Conservation (phyloP, 441 rosid species). For the Geranium incanum region DNA sequence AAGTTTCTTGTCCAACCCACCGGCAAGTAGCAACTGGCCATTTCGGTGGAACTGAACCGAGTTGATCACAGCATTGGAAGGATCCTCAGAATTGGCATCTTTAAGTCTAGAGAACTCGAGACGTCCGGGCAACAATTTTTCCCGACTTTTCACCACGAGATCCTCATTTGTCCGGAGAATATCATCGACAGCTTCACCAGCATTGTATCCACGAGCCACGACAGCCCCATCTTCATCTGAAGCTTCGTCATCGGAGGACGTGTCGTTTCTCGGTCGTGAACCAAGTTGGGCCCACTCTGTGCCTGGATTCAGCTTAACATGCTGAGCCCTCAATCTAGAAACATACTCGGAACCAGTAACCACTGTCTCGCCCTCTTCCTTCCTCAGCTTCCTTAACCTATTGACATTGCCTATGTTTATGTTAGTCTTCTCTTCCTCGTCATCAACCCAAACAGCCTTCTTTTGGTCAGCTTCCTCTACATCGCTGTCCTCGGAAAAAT, state of each 20-base stretch:
- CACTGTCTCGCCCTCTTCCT: slow-evolving; percentile 60
- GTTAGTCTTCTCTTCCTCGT: slow-evolving; percentile 55
- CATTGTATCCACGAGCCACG: slow-evolving; percentile 28
- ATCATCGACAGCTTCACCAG: slow-evolving; percentile 39
- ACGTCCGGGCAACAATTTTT: slow-evolving; percentile 53
- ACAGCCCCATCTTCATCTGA: slow-evolving; percentile 39
- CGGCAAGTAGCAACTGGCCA: slow-evolving; percentile 70
- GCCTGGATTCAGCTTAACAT: slow-evolving; percentile 67
- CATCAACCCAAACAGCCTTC: slow-evolving; percentile 77
- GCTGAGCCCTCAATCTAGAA: slow-evolving; percentile 75
- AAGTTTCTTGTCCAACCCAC: slow-evolving; percentile 62
- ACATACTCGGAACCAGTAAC: slow-evolving; percentile 68
- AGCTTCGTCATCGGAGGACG: slow-evolving; percentile 38
- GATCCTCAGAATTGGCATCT: slow-evolving; percentile 72
- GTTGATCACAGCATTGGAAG: slow-evolving; percentile 56
- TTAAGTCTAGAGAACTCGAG: slow-evolving; percentile 72
- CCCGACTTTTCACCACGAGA: slow-evolving; percentile 54
- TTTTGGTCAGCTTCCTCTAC: slow-evolving; percentile 36
- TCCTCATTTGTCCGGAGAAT: slow-evolving; percentile 65
- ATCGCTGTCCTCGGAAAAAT: slow-evolving; percentile 24
- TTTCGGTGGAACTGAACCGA: slow-evolving; percentile 82
- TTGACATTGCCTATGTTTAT: slow-evolving; percentile 53
- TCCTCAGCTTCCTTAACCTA: slow-evolving; percentile 76
- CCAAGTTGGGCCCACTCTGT: slow-evolving; percentile 78
- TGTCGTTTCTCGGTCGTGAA: slow-evolving; percentile 26